Evolutionary conservation across 2,329 filamentous ascomycete genomes (phyloP).

Genomic region (Blumeriella jaapii): DNA sequence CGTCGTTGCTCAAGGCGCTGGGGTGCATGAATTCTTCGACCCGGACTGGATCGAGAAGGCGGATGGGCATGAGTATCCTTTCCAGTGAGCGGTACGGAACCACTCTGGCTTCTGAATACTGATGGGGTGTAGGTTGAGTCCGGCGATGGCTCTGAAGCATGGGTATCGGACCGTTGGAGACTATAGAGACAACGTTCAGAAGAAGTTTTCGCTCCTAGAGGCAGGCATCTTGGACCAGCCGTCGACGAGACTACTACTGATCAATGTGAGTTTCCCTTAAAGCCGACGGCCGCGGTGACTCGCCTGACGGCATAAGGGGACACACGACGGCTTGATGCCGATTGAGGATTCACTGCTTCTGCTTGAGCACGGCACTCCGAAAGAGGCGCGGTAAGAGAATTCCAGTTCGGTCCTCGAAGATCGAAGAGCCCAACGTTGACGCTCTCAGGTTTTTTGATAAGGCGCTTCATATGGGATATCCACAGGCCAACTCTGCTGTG

Average conservation of each 20-base stretch:
- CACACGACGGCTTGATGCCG: conserved; percentile 52
- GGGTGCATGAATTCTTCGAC: conserved; percentile 49
- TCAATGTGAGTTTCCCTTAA: conserved; percentile 39
- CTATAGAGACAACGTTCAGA: conserved; percentile 41
- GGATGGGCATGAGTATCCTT: conserved; percentile 57
- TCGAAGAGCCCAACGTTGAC: background rate
- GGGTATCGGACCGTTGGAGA: conserved; percentile 46
- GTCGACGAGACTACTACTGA: conserved; percentile 44
- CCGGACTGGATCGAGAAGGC: conserved; percentile 47
- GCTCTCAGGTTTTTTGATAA: conserved; percentile 39
- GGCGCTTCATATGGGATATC: conserved; percentile 57
- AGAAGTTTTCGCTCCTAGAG: conserved; percentile 51
- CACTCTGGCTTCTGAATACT: background rate
- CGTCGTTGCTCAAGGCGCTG: conserved; percentile 50
- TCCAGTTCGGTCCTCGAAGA: background rate
- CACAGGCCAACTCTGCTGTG: conserved; percentile 42
- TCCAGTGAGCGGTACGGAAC: conserved; percentile 32
- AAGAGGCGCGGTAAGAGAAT: conserved; percentile 44
- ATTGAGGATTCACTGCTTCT: conserved; percentile 56
- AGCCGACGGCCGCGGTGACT: background rate
- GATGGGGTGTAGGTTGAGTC: conserved; percentile 32
- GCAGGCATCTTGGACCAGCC: conserved; percentile 44
- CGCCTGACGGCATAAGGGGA: conserved; percentile 33
- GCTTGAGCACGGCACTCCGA: conserved; percentile 52
- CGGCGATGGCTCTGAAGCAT: conserved; percentile 49